A percentile compares a stretch with the other conserved stretches of the same genome.
Evolutionary conservation across 75 land plant species (phyloP).

Genomic region (Larix kaempferi): DNA sequence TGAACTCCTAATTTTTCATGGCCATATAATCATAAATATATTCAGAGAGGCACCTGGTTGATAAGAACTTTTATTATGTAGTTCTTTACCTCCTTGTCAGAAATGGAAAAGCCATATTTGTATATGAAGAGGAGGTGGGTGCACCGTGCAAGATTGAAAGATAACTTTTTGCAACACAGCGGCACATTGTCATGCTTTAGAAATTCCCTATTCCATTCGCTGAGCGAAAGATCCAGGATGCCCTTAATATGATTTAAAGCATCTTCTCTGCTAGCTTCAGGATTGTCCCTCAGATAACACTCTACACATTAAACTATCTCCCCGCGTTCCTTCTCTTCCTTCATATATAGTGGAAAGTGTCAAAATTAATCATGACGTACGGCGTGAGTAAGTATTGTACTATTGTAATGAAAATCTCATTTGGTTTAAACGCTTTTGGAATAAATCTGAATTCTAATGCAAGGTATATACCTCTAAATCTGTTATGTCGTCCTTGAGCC

Average conservation of each 20-base stretch:
- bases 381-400: not conserved
- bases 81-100: not conserved
- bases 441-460: not conserved
- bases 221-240: not conserved
- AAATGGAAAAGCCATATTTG: not conserved
- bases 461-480: not conserved
- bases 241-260: not conserved
- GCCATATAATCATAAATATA: not conserved
- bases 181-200: not conserved
- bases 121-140: not conserved
- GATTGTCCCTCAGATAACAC: too few species aligned
- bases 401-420: too few species aligned
- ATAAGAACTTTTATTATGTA: not conserved
- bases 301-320: too few species aligned
- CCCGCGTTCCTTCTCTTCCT: not conserved
- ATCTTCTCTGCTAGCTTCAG: not conserved
- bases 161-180: not conserved
- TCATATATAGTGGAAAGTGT: not conserved
- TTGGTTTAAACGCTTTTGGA: not conserved
- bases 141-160: not conserved
- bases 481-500: not conserved
- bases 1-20: too few species aligned
- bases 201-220: not conserved
- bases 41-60: not conserved
- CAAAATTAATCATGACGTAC: not conserved